Base-by-base conservation (phyloP, 139 green algal genomes). In the Chlamydomonas sp. region DNA sequence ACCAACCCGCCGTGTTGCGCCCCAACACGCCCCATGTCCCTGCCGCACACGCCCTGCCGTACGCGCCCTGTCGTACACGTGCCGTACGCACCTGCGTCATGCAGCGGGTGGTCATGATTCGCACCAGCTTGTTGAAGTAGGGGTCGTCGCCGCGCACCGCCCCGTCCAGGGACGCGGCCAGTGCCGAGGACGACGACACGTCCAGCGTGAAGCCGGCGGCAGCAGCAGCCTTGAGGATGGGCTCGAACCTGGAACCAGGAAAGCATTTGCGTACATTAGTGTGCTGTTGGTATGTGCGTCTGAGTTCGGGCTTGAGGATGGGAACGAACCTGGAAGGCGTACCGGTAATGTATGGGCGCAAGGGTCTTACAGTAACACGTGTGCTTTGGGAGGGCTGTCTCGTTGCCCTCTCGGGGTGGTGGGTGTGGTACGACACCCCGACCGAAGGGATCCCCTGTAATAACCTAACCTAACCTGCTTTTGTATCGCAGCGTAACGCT, bases 101-200 rank as follows among this genome's bases (percentile, higher is more conserved):
- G 96, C 98, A 99, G 61, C 97, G 95, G 7, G 98, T 99, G 71
- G 96, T 94, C 94, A 99, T 96, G 92, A 99, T 99, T 78, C 98
- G 95, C 62, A 99, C 91, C 12, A 99, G 92, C 84, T 96, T 98
- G 95, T 99, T 99, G 96, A 99, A 99, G 94, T 99, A 99, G 12
- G 92, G 86, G 93, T 99, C 98, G 4, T 93, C 92, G 0, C 69
- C 59, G 0, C 95, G 91, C 78, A 95, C 93, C 5, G 96, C 96
- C 1, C 18, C 9, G 90, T 99, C 96, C 84, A 99, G 91, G 20
- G 92, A 96, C 31, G 90, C 92, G 7, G 95, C 94, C 78, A 99
- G 92, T 3, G 93, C 85, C 91, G 92, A 10, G 75, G 86, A 92
- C 74, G 77, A 89, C 78, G 89, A 87, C 0, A 94, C 80, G 75